Percentiles rank a stretch among this genome's conserved stretches.
phyloP scores from a whole-genome alignment of 2,329 filamentous ascomycete genomes.

The Botrytis fabae region DNA sequence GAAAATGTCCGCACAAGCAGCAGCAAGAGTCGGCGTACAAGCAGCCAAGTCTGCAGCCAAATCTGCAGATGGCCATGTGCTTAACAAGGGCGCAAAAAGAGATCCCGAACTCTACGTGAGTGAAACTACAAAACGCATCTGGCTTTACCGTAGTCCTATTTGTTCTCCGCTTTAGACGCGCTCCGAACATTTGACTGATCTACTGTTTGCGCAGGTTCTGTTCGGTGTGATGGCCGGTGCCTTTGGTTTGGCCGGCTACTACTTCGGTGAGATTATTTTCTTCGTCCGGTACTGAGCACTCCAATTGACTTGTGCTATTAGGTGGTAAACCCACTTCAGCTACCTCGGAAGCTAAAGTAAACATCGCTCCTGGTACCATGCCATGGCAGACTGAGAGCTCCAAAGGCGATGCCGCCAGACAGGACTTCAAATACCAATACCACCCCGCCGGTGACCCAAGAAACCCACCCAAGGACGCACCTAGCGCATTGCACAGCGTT shows the following conservation, averaged over 20 bases:
- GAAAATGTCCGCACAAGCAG: constrained; percentile 40
- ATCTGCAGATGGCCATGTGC: constrained; percentile 46
- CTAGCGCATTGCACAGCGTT: constrained; percentile 92
- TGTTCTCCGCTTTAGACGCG: constrained; percentile 9
- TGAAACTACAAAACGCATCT: constrained; percentile 14
- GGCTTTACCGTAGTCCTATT: constrained; percentile 31
- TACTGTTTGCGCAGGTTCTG: constrained; percentile 65
- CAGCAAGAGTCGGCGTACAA: constrained; percentile 40
- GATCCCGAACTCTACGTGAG: constrained; percentile 76
- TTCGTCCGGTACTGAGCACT: constrained; percentile 9
- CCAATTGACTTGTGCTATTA: constrained; percentile 43
- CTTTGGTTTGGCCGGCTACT: constrained; percentile 85
- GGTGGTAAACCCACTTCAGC: constrained; percentile 82
- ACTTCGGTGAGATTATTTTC: constrained; percentile 62
- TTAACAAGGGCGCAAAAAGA: constrained; percentile 65
- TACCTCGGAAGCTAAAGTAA: constrained; percentile 77
- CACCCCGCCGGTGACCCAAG: constrained; percentile 72
- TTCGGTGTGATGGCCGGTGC: constrained; percentile 87
- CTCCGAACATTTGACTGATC: constrained; percentile 20
- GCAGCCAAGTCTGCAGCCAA: constrained; percentile 43
- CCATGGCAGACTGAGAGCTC: constrained; percentile 78
- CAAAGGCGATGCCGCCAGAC: constrained; percentile 60
- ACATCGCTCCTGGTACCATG: constrained; percentile 75
- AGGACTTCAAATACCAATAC: constrained; percentile 63
- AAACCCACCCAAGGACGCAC: constrained; percentile 80